Evolutionary conservation across 345 rosid genomes (phyloP).

Genomic region (Heritiera littoralis): DNA sequence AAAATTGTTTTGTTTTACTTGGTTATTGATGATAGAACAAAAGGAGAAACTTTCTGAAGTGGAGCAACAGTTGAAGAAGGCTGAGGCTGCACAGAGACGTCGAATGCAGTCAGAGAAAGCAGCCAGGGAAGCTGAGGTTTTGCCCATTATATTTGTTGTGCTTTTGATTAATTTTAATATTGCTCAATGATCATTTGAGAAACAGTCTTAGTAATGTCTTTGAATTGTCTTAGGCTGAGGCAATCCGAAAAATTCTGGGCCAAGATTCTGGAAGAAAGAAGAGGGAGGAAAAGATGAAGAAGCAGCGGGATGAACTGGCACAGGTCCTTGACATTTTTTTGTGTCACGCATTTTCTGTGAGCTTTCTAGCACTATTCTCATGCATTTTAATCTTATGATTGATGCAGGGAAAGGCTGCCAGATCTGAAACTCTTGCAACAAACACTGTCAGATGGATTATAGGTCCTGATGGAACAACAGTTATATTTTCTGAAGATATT

Average conservation of each 20-base stretch:
- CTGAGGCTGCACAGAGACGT: conserved; percentile 74
- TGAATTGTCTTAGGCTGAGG: conserved; percentile 61
- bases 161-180: neutral
- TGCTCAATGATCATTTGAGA: neutral
- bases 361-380: conserved; percentile 11
- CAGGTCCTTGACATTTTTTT: conserved; percentile 38
- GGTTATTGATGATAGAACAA: conserved; percentile 43
- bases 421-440: conserved; percentile 45
- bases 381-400: neutral
- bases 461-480: conserved; percentile 59
- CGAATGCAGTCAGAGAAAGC: conserved; percentile 76
- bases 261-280: conserved; percentile 77
- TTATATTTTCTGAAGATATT: conserved; percentile 67
- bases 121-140: conserved; percentile 72
- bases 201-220: conserved; percentile 16
- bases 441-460: conserved; percentile 61
- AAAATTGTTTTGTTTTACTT: conserved; percentile 9
- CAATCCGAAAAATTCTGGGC: conserved; percentile 75
- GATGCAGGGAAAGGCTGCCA: conserved; percentile 56
- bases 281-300: conserved; percentile 63
- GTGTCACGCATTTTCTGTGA: neutral
- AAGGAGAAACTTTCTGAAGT: conserved; percentile 72
- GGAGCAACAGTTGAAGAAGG: conserved; percentile 72
- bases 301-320: conserved; percentile 60
- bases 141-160: conserved; percentile 1